Evolutionary conservation across 805 yeast genomes (phyloP).

Genomic region (Saccharomycopsis sp.): DNA sequence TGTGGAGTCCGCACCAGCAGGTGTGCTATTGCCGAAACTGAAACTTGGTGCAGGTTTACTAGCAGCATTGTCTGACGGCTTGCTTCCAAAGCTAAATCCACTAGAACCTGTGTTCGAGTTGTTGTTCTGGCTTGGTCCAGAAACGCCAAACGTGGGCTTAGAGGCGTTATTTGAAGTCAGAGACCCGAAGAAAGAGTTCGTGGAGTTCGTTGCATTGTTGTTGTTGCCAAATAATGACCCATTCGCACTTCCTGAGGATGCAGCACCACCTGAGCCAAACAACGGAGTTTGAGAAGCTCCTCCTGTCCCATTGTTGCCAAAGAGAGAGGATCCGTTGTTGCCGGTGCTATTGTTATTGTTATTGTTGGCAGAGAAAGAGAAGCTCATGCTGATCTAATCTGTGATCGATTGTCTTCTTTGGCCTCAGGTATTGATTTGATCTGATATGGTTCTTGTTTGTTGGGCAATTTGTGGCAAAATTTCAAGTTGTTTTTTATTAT

Average conservation of each 20-base stretch:
- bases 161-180: slow-evolving; percentile 3
- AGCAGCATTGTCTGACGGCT: slow-evolving; percentile 4
- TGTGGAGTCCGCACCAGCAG: slow-evolving; percentile 16
- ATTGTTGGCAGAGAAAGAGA: too few species aligned
- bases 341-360: too few species aligned
- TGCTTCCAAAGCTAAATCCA: slow-evolving; percentile 22
- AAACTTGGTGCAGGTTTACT: slow-evolving; percentile 1
- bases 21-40: background rate
- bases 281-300: too few species aligned
- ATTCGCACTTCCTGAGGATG: slow-evolving; percentile 1
- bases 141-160: slow-evolving; percentile 5
- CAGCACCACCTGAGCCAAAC: slow-evolving; percentile 1
- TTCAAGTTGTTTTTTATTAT: too few species aligned
- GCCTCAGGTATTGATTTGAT: too few species aligned
- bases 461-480: too few species aligned
- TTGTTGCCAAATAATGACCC: slow-evolving; percentile 16
- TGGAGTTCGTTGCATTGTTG: slow-evolving; percentile 1
- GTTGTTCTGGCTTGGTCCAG: slow-evolving; percentile 7
- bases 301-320: too few species aligned
- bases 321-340: too few species aligned
- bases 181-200: background rate
- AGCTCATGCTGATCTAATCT: too few species aligned
- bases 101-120: slow-evolving; percentile 7
- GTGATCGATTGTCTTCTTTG: too few species aligned
- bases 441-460: too few species aligned